phyloP scores from a whole-genome alignment of 805 yeast species.

The Komagataella pastoris region DNA sequence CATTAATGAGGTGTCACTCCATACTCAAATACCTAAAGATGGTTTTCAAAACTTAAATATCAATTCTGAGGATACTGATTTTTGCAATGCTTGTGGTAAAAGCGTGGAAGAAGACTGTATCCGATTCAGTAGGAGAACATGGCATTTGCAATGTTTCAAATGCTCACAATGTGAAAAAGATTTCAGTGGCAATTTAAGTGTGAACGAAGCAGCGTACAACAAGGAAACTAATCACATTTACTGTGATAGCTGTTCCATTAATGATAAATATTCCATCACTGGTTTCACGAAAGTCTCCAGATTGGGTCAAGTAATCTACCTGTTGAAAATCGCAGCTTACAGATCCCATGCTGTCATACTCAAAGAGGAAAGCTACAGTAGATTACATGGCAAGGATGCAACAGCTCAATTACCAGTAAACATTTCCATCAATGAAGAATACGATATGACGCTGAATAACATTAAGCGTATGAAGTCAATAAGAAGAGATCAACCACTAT shows the following conservation, averaged over 20 bases:
- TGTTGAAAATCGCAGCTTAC: constrained; percentile 73
- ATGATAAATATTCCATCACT: constrained; percentile 29
- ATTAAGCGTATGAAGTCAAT: constrained; percentile 64
- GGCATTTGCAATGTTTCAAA: constrained; percentile 70
- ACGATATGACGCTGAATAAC: constrained; percentile 59
- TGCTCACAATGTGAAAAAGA: constrained; percentile 46
- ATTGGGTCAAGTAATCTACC: constrained; percentile 59
- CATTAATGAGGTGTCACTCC: constrained; percentile 36
- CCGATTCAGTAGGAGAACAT: constrained; percentile 44
- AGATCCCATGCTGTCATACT: constrained; percentile 54
- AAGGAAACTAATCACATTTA: constrained; percentile 21
- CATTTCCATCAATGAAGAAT: constrained; percentile 11
- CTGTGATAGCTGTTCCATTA: constrained; percentile 52
- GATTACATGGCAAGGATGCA: not conserved
- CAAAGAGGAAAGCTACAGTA: constrained; percentile 10
- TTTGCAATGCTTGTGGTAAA: constrained; percentile 56
- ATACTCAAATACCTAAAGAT: constrained; percentile 24
- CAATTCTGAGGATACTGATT: constrained; percentile 55
- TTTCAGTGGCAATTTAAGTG: constrained; percentile 23
- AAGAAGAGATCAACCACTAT: constrained; percentile 49
- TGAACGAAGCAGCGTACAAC: constrained; percentile 33
- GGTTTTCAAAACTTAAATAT: constrained; percentile 30
- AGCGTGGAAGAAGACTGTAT: constrained; percentile 81
- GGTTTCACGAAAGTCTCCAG: constrained; percentile 57
- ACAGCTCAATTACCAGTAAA: not conserved